phyloP scores from a whole-genome alignment of 768 basidiomycete genomes.

The Lyophyllum semitale region DNA sequence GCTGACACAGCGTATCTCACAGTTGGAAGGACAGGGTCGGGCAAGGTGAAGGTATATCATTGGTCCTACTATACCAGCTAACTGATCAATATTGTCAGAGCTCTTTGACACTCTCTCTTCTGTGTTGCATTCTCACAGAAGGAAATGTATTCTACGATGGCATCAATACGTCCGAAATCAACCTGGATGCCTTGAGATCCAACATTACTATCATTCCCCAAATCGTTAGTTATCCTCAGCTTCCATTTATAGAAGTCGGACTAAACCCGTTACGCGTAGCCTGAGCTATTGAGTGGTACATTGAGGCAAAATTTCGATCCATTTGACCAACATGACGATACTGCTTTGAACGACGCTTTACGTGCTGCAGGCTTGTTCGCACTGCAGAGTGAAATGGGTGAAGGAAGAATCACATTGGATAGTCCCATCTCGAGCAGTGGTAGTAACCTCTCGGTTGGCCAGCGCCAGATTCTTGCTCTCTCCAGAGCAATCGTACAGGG shows the following conservation, averaged over 20 bases:
- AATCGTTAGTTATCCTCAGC: conserved; percentile 8
- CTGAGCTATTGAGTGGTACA: neutral
- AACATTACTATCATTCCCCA: neutral
- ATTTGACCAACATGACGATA: neutral
- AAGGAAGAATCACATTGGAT: conserved; percentile 22
- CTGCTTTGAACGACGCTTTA: conserved; percentile 8
- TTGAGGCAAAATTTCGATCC: conserved; percentile 28
- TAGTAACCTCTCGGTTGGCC: conserved; percentile 74
- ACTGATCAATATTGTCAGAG: neutral
- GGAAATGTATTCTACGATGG: neutral
- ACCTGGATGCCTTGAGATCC: neutral
- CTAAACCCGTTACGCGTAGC: neutral
- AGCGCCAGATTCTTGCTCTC: conserved; percentile 70
- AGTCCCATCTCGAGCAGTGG: conserved; percentile 54
- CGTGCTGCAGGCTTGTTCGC: neutral
- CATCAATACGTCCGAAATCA: neutral
- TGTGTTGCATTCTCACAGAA: neutral
- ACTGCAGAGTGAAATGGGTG: neutral
- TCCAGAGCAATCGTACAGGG: conserved; percentile 62
- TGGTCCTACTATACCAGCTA: neutral
- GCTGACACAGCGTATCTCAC: neutral
- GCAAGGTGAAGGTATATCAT: conserved; percentile 34
- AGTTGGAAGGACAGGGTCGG: conserved; percentile 49
- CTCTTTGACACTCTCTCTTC: neutral
- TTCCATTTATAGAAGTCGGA: neutral